Evolutionary conservation across 2,329 filamentous ascomycete species (phyloP).

Genomic region (Cladophialophora chaetospira): DNA sequence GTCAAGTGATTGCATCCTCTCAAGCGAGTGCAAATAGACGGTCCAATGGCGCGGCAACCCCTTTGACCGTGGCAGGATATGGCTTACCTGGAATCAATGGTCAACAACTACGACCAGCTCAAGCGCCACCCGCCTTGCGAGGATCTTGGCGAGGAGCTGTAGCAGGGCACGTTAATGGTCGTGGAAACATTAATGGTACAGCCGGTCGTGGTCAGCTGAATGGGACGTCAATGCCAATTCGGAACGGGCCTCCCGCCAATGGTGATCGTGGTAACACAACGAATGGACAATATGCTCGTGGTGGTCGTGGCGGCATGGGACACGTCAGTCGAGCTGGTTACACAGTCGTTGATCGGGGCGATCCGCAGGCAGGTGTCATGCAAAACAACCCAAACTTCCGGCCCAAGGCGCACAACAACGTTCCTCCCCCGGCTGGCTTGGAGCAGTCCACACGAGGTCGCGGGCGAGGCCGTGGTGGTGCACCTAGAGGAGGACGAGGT

Average conservation of each 20-base stretch:
- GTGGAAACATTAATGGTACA: conserved; percentile 36
- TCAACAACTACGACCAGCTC: conserved; percentile 61
- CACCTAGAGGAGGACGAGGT: conserved; percentile 37
- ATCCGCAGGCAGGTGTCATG: conserved; percentile 57
- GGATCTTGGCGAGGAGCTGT: conserved; percentile 62
- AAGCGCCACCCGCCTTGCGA: conserved; percentile 58
- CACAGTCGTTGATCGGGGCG: conserved; percentile 48
- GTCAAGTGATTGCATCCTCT: conserved; percentile 69
- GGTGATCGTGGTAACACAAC: conserved; percentile 14
- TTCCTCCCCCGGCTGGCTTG: conserved; percentile 50
- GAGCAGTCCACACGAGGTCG: conserved; percentile 38
- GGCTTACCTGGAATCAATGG: conserved; percentile 62
- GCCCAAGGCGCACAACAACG: conserved; percentile 55
- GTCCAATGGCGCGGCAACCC: conserved; percentile 57
- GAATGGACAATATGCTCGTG: conserved; percentile 12
- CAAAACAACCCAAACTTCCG: conserved; percentile 59
- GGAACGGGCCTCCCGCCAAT: conserved; percentile 22
- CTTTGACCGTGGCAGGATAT: conserved; percentile 58
- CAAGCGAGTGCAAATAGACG: conserved; percentile 42
- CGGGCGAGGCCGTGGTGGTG: conserved; percentile 41
- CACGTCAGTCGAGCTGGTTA: conserved; percentile 40
- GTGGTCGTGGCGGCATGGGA: conserved; percentile 24
- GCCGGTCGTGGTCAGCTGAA: conserved; percentile 19
- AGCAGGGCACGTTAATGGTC: conserved; percentile 44
- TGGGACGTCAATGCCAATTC: conserved; percentile 25